Base-by-base conservation (phyloP, 177 flowering plant genomes). In the Telopea speciosissima region DNA sequence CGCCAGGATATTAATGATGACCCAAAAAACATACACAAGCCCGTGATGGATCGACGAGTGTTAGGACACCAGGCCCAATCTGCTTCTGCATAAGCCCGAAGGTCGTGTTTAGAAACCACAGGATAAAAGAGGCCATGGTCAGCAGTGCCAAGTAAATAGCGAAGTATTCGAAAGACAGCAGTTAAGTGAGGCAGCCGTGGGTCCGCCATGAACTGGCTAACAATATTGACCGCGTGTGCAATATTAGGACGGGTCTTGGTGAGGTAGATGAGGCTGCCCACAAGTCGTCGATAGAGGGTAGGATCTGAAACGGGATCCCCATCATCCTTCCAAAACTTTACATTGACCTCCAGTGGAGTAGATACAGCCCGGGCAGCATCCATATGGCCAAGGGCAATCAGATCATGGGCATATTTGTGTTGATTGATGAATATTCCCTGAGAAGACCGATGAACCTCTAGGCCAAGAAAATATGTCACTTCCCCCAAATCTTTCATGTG, bases 251-350 rank as follows among this genome's bases (percentile, higher is more conserved):
- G 8, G 4, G 66, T 60, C 10, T 61, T 62, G 13, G 66, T 70
- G 31, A 70, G 66, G 42, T 70, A 70, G 6, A 70, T 40, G 21
- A 70, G 58, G 9, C 66, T 24, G 22, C 66, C 72, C 1, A 70
- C 56, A 6, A 70, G 52, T 21, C 19, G 26, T 21, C 66, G 63
- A 61, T 61, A 60, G 3, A 22, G 1, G 12, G 26, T 42, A 2
- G 66, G 64, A 61, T 70, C 63, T n/a, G 66, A 28, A 2, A 70
- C 1, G 3, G 22, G 49, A 24, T 4, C 2, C 1, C 59, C 69
- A 22, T 36, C 24, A 22, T 54, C 49, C n/a, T 8, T 44, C 3
- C 13, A 23, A 44, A 10, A 22, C 6, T 16, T 22, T 13, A 54
- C 28, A 40, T 40, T 40, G 5, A 40, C 5, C 10, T 40, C 44